phyloP scores from a whole-genome alignment of 2,329 filamentous ascomycete genomes.

The Penicillium sp. region DNA sequence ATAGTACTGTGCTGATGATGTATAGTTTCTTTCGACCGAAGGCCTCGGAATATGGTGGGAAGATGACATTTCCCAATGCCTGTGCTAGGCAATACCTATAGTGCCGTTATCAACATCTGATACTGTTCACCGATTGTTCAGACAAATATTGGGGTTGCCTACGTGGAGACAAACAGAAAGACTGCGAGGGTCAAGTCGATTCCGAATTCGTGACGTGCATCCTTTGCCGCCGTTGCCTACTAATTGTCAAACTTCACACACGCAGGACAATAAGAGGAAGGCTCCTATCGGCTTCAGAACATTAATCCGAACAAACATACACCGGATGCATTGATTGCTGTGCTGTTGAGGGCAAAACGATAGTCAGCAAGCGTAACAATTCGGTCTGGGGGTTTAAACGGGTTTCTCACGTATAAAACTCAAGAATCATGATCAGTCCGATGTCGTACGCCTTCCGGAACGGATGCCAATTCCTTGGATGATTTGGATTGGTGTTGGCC shows the following conservation, averaged over 20 bases:
- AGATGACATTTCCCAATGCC: slow-evolving; percentile 33
- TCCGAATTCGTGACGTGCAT: slow-evolving; percentile 20
- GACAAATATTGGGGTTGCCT: neutral
- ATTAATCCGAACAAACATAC: slow-evolving; percentile 11
- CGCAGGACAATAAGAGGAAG: neutral
- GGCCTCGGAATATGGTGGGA: slow-evolving; percentile 39
- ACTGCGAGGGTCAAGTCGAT: slow-evolving; percentile 22
- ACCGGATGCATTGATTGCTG: slow-evolving; percentile 20
- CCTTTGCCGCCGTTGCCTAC: slow-evolving; percentile 24
- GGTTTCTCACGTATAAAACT: slow-evolving; percentile 30
- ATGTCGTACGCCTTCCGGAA: slow-evolving; percentile 31
- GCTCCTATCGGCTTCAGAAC: neutral
- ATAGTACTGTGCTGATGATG: slow-evolving; percentile 29
- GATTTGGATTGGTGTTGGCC: slow-evolving; percentile 23
- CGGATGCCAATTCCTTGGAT: slow-evolving; percentile 30
- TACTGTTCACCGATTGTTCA: neutral
- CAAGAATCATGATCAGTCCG: slow-evolving; percentile 28
- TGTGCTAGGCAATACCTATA: slow-evolving; percentile 34
- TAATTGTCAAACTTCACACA: neutral
- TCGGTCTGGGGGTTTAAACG: too few species aligned
- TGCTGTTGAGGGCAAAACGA: slow-evolving; percentile 6
- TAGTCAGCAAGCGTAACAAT: neutral
- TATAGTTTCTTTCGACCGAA: slow-evolving; percentile 41
- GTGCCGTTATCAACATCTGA: slow-evolving; percentile 5
- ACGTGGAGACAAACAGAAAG: slow-evolving; percentile 29